Conservation (phyloP, 352 stramenopile genomes). For the Phytopythium ostracodes region DNA sequence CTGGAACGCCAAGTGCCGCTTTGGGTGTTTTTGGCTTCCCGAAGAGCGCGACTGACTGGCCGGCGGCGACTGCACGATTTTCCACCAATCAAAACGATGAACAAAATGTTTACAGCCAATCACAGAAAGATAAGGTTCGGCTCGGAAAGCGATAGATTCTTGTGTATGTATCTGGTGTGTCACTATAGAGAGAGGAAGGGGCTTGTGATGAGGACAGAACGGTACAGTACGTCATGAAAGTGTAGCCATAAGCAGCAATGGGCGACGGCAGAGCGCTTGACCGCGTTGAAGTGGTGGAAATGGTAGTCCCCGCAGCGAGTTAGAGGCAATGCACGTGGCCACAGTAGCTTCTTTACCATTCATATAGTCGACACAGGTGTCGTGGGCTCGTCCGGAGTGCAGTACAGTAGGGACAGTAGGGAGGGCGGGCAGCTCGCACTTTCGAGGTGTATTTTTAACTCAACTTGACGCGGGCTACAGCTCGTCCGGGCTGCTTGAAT, state of each 20-base stretch:
- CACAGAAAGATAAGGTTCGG: no score
- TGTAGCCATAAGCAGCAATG: not conserved
- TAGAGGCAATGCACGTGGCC: no score
- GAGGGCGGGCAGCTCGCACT: no score
- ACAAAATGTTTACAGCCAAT: conserved; percentile 1
- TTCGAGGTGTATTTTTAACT: no score
- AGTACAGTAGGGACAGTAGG: no score
- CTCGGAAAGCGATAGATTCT: not conserved
- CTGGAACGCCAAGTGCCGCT: not conserved
- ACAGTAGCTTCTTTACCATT: no score
- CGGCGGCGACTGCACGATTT: not conserved
- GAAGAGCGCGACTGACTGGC: not conserved
- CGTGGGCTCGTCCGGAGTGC: no score
- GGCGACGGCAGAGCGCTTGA: not conserved
- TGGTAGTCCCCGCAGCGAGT: no score
- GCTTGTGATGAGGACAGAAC: not conserved
- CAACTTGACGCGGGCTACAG: no score
- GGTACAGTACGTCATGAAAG: not conserved
- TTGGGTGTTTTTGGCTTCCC: not conserved
- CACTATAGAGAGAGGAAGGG: not conserved
- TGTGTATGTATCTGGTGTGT: not conserved
- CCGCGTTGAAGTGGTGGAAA: not conserved
- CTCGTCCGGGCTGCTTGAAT: no score
- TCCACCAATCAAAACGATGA: not conserved
- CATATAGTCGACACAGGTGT: no score